Evolutionary conservation across 768 basidiomycete genomes (phyloP).

Genomic region (Tricholoma sp.): DNA sequence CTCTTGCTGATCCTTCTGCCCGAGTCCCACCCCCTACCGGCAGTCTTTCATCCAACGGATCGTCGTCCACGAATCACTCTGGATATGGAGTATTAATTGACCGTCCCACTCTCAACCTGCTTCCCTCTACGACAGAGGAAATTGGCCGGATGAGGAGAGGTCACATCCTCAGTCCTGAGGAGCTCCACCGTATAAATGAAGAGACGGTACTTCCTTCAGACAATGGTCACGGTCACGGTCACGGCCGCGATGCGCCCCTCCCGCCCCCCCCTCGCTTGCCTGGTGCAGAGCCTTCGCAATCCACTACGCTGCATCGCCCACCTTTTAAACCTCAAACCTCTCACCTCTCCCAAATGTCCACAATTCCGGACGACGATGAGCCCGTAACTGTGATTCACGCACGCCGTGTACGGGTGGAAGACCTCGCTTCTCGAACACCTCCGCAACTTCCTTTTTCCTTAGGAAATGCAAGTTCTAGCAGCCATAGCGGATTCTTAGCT

Average conservation of each 20-base stretch:
- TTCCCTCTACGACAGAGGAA: slow-evolving; percentile 27
- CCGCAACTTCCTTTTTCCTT: slow-evolving; percentile 13
- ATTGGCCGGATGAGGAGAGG: slow-evolving; percentile 27
- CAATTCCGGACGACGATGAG: slow-evolving; percentile 33
- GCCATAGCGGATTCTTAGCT: slow-evolving; percentile 22
- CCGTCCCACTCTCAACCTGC: slow-evolving; percentile 34
- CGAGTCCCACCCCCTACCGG: slow-evolving; percentile 35
- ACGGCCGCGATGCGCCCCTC: slow-evolving; percentile 7
- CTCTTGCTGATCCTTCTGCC: slow-evolving; percentile 23
- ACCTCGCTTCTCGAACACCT: slow-evolving; percentile 27
- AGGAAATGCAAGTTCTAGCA: slow-evolving; percentile 8
- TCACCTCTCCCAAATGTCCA: slow-evolving; percentile 26
- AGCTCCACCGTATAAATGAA: slow-evolving; percentile 31
- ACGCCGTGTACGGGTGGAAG: slow-evolving; percentile 39
- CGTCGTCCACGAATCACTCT: slow-evolving; percentile 38
- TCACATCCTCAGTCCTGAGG: slow-evolving; percentile 30
- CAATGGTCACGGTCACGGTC: slow-evolving; percentile 1
- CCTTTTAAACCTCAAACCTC: slow-evolving; percentile 14
- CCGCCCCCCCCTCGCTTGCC: slow-evolving; percentile 30
- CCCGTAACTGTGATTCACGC: slow-evolving; percentile 50
- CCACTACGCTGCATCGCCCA: slow-evolving; percentile 15
- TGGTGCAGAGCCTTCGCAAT: slow-evolving; percentile 22
- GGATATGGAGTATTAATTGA: slow-evolving; percentile 40
- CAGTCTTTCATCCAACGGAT: slow-evolving; percentile 34
- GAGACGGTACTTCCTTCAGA: slow-evolving; percentile 27